Evolutionary conservation across 371 early-diverging fungal genomes (phyloP), one percentile per base, ranked within the genome.

Genomic region (Fennellomyces sp.): DNA sequence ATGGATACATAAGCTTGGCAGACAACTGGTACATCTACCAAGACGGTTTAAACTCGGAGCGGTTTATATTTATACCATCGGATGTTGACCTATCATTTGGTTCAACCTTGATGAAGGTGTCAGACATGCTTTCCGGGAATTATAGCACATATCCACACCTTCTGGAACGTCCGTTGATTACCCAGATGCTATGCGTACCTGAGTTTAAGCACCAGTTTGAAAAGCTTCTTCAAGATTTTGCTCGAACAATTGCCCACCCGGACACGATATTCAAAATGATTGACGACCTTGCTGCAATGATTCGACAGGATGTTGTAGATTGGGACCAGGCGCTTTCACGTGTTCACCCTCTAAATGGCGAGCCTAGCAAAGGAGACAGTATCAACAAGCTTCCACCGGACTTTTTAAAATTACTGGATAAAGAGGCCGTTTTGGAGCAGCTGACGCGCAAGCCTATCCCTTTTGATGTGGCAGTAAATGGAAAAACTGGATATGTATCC

Each of bases 1-100:
- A 75, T 45, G 69, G 69, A 13, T 75, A 71, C 19, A 28, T 58
- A n/a, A 31, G 67, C 5, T 63, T 53, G 59, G 66, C 58, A 13
- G 58, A 72, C 35, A 75, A 75, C 36, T 75, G 60, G 27, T 75
- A 67, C 25, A 11, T 72, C 1, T 69, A 66, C 29, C 10, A 35
- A 8, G n/a, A n/a, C 33, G 57, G 65, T 13, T 58, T 60, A 0
- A 48, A 69, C 2, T 57, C 56, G 0, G 23, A 56, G 3, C 53
- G 58, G 1, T 66, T 63, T 25, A 59, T 66, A 8, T 75, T 63
- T 27, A 48, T 72, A 0, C 31, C 72, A 25, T 60, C 72, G 8
- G 75, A 75, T 41, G 21, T 72, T 50, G 75, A 75, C 33, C 31
- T 63, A 0, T 65, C 65, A 3, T 23, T 69, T 11, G 75, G 75